Base-by-base conservation (phyloP, 2,329 filamentous ascomycete genomes). In the Nakataea oryzae region DNA sequence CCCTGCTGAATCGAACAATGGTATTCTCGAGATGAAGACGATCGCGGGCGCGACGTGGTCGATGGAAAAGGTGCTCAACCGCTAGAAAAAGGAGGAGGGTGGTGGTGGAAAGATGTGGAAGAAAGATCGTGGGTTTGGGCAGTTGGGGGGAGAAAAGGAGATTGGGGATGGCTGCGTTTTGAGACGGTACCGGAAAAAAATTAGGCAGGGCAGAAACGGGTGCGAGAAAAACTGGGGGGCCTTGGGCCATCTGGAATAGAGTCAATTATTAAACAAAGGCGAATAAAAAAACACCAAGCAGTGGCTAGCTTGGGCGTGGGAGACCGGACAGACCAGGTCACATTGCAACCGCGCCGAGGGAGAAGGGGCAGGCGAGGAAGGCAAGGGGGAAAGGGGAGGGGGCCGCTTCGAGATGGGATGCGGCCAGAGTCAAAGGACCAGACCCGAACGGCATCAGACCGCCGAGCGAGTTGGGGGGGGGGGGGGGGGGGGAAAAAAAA, bases 151-250 rank as follows among this genome's bases (percentile, higher is more conserved):
- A 69, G 65, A 66, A 65, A 68, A 69, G 70, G 64, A 64, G 66
- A 64, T 71, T 75, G 77, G 79, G 77, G 78, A 82, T 80, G 77
- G 76, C 75, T 79, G 77, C 76, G 73, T 75, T 78, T 79, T 80
- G 77, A 75, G 71, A 71, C 72, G 41, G 41, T 50, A 68, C 67
- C 54, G 58, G 60, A 63, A 67, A 73, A 73, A 72, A 73, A 75
- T 75, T 74, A 54, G 56, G 63, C 50, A 60, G 56, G 58, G 62
- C 24, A 61, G 64, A 30, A 62, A 65, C 57, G 62, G 63, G 63
- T 62, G 58, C 66, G 63, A 62, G 62, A 64, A 65, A 65, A 64
- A 59, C 57, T 12, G 41, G 41, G 41, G 65, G 64, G 62, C 63
- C 63, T 29, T 34, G 59, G 59, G 58, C 64, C 66, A 64, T 63